Evolutionary conservation across 305 asterid genomes (phyloP), one percentile per base, ranked within the genome.

Genomic region (Solanum hybrid): DNA sequence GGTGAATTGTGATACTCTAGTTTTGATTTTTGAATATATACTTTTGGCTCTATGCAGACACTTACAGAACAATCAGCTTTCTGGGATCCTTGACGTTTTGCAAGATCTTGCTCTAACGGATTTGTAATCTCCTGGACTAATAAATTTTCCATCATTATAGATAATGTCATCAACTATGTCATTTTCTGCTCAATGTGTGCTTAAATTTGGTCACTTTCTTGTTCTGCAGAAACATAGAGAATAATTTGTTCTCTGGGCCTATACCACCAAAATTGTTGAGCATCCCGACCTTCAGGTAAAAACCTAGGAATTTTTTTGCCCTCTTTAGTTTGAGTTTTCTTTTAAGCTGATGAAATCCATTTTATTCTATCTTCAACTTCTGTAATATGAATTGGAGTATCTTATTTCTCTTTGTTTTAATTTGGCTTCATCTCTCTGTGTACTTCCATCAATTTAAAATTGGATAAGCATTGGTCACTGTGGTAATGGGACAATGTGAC

Each of bases 211-310:
- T 31, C 78, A 32, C 82, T 83, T 89, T 88, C 32, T 51, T 90
- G 68, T 89, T 38, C 31, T 86, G 39, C 96, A 97, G 99, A 93
- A 93, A 95, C 92, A 90, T 97, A 31, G 98, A 93, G 93, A 96
- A 97, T 89, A 97, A 97, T 93, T 93, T 95, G 88, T 97, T 97
- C 93, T 97, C 98, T 31, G 99, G 99, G 81, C 99, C 99, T 26
- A 94, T 97, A 91, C 99, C 99, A 2, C 88, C 26, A 29, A 93
- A 92, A 73, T 91, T 97, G 94, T 92, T 94, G 80, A 90, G 9
- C 72, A 93, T 97, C 80, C 99, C 98, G 12, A 90, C 61, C 94
- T 97, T 97, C 98, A 96, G 99, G 99, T 97, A 79, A 88, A 88
- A 80, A 89, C 80, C 37, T 33, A 88, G 31, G 79, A 87, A 32